These are phyloP conservation scores for Nicotiana sylvestris DNA, from an alignment of 257 asterid genomes.

Conservation along the genomic window DNA sequence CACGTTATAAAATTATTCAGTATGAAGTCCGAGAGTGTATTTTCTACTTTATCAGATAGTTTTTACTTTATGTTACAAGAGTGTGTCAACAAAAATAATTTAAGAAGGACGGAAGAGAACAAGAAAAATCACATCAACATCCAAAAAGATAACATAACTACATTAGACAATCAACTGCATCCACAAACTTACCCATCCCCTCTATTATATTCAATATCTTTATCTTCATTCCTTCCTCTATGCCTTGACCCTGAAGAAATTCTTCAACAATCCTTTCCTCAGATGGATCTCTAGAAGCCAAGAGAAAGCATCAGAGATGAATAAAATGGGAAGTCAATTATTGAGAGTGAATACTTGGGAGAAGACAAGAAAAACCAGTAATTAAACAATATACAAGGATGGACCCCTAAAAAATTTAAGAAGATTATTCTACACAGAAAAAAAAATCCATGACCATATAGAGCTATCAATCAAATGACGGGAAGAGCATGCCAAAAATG, in stretches of 20 bases:
- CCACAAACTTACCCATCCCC: constrained; percentile 64
- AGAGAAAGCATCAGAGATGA: constrained; percentile 3
- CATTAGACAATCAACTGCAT: not conserved
- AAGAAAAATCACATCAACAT: not conserved
- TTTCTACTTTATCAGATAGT: not conserved
- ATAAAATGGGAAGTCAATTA: not conserved
- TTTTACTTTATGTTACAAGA: not conserved
- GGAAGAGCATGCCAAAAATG: not conserved
- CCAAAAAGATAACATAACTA: not conserved
- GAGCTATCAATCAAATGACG: constrained; percentile 5
- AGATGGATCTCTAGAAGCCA: constrained; percentile 61
- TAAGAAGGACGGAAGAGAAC: not conserved
- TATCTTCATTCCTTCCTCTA: constrained; percentile 46
- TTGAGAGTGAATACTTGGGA: not conserved
- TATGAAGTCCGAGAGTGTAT: not conserved
- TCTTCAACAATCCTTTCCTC: constrained; percentile 74
- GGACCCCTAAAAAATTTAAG: not conserved
- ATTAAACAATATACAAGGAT: not conserved
- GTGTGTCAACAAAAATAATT: not conserved
- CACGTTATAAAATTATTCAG: not conserved
- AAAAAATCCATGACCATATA: not conserved
- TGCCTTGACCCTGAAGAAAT: constrained; percentile 69
- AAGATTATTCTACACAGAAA: not conserved
- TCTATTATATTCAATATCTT: constrained; percentile 61
- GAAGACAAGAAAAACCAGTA: not conserved